phyloP scores from a whole-genome alignment of 192 early-diverging fungal species.

The Coemansia sp. region DNA sequence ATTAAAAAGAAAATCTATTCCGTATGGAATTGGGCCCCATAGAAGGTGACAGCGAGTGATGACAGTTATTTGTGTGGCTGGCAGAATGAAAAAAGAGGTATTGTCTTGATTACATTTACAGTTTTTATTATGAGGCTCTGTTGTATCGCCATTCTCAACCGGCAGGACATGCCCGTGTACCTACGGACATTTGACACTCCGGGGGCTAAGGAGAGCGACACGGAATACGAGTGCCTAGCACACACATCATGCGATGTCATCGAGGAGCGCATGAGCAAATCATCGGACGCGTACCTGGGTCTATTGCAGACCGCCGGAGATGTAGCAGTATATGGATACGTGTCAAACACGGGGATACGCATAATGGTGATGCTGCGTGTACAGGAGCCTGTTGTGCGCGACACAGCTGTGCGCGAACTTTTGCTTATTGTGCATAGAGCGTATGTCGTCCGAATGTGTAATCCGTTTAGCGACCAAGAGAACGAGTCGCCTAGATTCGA shows the following conservation, averaged over 20 bases:
- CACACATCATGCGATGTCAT: constrained; percentile 89
- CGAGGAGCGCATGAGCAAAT: constrained; percentile 61
- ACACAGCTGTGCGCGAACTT: no score
- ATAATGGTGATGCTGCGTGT: constrained; percentile 66
- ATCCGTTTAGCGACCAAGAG: constrained; percentile 78
- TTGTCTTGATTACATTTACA: not conserved
- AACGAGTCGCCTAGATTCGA: constrained; percentile 34
- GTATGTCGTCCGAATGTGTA: constrained; percentile 74
- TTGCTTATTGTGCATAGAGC: no score
- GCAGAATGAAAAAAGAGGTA: no score
- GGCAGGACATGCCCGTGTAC: constrained; percentile 83
- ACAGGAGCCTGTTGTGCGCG: constrained; percentile 78
- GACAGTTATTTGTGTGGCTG: not conserved
- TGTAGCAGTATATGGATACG: constrained; percentile 84
- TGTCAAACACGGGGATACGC: constrained; percentile 83
- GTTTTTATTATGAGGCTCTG: constrained; percentile 23
- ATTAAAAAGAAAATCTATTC: constrained; percentile 7
- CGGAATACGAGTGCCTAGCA: constrained; percentile 89
- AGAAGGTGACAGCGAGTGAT: no score
- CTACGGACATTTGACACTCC: constrained; percentile 70
- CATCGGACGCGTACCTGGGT: constrained; percentile 81
- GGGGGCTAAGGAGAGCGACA: constrained; percentile 60
- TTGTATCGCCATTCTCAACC: constrained; percentile 32
- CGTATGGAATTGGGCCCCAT: no score
- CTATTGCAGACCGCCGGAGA: constrained; percentile 87